Base-by-base conservation (phyloP, 1,284 basidiomycete genomes). In the Calocybe gambosa region DNA sequence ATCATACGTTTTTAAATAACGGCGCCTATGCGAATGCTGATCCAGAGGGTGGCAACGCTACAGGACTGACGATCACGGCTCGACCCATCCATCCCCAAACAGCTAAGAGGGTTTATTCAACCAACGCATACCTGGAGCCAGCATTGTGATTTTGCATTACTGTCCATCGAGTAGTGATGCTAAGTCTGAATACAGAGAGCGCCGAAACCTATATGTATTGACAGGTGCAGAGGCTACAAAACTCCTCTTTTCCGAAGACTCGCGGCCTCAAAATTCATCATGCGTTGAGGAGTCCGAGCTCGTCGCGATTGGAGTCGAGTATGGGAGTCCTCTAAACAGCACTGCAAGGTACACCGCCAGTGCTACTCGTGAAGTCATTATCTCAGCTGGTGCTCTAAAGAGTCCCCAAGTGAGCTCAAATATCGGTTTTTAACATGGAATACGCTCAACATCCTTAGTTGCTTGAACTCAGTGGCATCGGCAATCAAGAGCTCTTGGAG, bases 351-450 rank as follows among this genome's bases (percentile, higher is more conserved):
- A 26, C 21, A 35, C 18, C n/a, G 51, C 36, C 29, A 44, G 12
- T 18, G 55, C 51, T 16, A 47, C 39, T 7, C 36, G 41, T 23
- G 55, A 56, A 45, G 55, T 55, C 18, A 51, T 57, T 20, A 36
- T 57, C 23, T 55, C 51, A 15, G 50, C 55, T 10, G 55, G 55
- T 23, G 23, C 50, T 25, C 31, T 46, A n/a, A 49, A 52, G 36
- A 46, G 36, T 13, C 50, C 47, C 20, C 50, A 49, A 37, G 46
- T 52, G 31, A 10, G 40, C 20, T 29, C 29, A 21, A 15, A 6
- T 31, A 21, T 34, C 3, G n/a, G 2, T 3, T 16, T 45, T 12
- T 9, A 19, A 7, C 7, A 18, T 18, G 12, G 6, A 8, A 4
- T 13, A 19, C 4, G 16, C 36, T 39, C 19, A 45, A 6, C 2